phyloP scores from a whole-genome alignment of 2,329 filamentous ascomycete species.

The Drechslerella coelobrocha region DNA sequence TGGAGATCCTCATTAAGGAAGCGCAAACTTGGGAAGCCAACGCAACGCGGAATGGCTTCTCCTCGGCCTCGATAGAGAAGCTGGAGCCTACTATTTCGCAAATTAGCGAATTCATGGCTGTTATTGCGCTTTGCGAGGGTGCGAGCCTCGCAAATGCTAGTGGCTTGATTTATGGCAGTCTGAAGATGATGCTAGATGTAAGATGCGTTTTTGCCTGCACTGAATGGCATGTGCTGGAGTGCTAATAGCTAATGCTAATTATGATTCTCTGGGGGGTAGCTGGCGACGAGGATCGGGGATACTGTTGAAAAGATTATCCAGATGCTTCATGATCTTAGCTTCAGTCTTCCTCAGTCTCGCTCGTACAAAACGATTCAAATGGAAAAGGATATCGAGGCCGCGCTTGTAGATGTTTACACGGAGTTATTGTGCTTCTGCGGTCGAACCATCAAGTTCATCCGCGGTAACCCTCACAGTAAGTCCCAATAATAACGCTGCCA shows the following conservation, averaged over 20 bases:
- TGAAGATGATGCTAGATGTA: constrained; percentile 55
- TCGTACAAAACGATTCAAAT: constrained; percentile 55
- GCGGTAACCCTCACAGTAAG: constrained; percentile 54
- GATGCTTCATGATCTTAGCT: constrained; percentile 56
- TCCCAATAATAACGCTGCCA: no score
- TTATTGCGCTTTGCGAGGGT: constrained; percentile 55
- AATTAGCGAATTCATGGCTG: constrained; percentile 55
- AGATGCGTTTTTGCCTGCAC: constrained; percentile 44
- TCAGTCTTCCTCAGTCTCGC: constrained; percentile 55
- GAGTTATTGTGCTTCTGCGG: constrained; percentile 57
- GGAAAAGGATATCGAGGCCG: constrained; percentile 53
- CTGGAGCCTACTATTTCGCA: constrained; percentile 19
- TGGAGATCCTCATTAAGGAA: constrained; percentile 15
- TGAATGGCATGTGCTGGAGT: constrained; percentile 5
- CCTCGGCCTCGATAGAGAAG: constrained; percentile 7
- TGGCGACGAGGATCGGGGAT: constrained; percentile 8
- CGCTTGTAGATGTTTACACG: constrained; percentile 56
- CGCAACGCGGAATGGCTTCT: constrained; percentile 11
- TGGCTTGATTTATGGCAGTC: constrained; percentile 56
- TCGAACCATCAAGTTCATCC: constrained; percentile 56
- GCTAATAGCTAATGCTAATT: constrained; percentile 12
- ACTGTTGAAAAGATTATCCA: constrained; percentile 31
- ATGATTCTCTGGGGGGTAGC: not conserved
- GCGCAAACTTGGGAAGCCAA: constrained; percentile 13
- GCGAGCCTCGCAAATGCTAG: constrained; percentile 54